A percentile compares a stretch with the other conserved stretches of the same genome.
These are phyloP conservation scores for Fraxinus xanthoxyloides DNA, from an alignment of 305 asterid species.

Conservation along the genomic window DNA sequence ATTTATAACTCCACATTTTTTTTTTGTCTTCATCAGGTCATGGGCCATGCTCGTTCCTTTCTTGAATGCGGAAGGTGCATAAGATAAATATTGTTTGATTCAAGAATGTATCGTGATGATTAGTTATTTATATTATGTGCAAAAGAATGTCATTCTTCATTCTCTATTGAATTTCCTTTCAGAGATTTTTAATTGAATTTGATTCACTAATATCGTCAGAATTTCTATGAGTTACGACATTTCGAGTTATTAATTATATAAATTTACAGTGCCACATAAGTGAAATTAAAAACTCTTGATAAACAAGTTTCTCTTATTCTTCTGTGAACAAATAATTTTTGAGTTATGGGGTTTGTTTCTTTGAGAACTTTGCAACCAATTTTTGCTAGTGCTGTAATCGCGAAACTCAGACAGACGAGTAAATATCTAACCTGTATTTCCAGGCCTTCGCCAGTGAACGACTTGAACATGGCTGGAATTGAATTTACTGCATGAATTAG, in stretches of 20 bases:
- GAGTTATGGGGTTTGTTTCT: too few relatives aligned
- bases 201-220: not conserved
- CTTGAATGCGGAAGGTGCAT: slow-evolving; percentile 26
- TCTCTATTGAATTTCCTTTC: not conserved
- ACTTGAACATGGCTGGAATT: too few relatives aligned
- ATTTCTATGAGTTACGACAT: not conserved
- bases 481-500: too few relatives aligned
- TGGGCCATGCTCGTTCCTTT: slow-evolving; percentile 34
- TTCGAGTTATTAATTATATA: not conserved
- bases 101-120: not conserved
- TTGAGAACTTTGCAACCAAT: too few relatives aligned
- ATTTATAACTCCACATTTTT: too few relatives aligned
- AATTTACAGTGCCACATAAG: not conserved
- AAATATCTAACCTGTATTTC: too few relatives aligned
- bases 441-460: too few relatives aligned
- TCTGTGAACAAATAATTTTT: too few relatives aligned
- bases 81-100: not conserved
- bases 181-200: not conserved
- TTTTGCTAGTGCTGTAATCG: too few relatives aligned
- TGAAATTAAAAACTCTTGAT: too few relatives aligned
- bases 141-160: not conserved
- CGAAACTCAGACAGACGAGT: too few relatives aligned
- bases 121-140: not conserved
- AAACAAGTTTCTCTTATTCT: too few relatives aligned
- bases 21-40: slow-evolving; percentile 29